These are phyloP conservation scores for Acer negundo DNA, from an alignment of 345 rosid genomes.

Conservation along the genomic window DNA sequence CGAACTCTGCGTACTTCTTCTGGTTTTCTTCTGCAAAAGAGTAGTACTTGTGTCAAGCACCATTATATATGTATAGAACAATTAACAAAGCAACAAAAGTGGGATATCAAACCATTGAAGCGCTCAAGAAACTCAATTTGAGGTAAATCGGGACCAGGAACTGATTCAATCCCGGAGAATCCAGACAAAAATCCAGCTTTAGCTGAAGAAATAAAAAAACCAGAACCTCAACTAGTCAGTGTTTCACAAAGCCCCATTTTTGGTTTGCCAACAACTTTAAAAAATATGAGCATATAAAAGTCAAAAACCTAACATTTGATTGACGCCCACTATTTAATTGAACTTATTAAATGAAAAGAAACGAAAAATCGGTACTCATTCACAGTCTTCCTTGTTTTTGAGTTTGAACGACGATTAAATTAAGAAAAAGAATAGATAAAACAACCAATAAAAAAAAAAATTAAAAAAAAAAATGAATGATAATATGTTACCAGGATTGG, in stretches of 20 bases:
- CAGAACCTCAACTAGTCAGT: conserved; percentile 4
- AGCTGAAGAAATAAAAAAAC: conserved; percentile 42
- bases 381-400: background rate
- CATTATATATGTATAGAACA: background rate
- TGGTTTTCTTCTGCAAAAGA: conserved; percentile 78
- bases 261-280: too few species aligned
- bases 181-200: conserved; percentile 85
- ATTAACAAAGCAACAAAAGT: background rate
- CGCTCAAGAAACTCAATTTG: conserved; percentile 71
- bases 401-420: background rate
- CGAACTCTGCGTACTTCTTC: conserved; percentile 82
- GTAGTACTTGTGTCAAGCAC: background rate
- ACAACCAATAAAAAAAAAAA: background rate
- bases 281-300: background rate
- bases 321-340: background rate
- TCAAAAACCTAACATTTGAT: background rate
- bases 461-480: background rate
- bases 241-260: background rate
- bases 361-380: background rate
- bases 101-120: conserved; percentile 58
- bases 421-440: background rate
- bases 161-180: conserved; percentile 78
- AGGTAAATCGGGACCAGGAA: conserved; percentile 89
- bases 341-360: background rate
- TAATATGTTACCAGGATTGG: conserved; percentile 51